These are phyloP conservation scores for Thinopyrum elongatum DNA, from an alignment of 176 grass and related monocot species.

Conservation along the genomic window DNA sequence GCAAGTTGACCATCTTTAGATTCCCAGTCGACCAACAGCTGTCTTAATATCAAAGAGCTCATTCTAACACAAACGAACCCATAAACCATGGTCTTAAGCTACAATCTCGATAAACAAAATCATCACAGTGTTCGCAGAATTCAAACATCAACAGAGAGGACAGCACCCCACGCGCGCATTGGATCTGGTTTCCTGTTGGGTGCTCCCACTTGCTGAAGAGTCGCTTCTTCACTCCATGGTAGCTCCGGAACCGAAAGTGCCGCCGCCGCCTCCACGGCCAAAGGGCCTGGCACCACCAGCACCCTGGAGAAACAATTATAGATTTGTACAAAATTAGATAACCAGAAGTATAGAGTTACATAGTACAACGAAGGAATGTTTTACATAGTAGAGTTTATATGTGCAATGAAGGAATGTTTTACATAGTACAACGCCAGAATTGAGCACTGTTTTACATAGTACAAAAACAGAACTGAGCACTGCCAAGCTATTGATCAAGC, in stretches of 20 bases:
- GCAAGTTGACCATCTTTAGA: neutral
- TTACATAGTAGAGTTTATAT: too few species aligned
- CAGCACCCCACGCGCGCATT: neutral
- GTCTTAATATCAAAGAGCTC: neutral
- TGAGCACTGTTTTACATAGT: too few species aligned
- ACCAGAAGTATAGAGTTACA: too few species aligned
- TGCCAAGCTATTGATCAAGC: neutral
- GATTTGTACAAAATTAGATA: neutral
- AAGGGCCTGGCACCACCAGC: conserved; percentile 64
- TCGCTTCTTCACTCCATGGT: conserved; percentile 86
- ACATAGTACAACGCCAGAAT: neutral
- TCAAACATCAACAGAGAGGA: conserved; percentile 32
- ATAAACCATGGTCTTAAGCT: conserved; percentile 28
- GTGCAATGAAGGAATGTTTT: too few species aligned
- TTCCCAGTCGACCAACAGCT: neutral
- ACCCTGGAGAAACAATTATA: conserved; percentile 35
- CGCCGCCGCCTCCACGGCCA: conserved; percentile 60
- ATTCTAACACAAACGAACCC: conserved; percentile 29
- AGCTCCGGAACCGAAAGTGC: conserved; percentile 44
- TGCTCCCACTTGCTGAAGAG: neutral
- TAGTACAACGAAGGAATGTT: too few species aligned
- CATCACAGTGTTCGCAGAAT: conserved; percentile 27
- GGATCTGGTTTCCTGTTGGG: neutral
- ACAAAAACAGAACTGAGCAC: neutral
- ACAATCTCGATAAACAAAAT: conserved; percentile 42